Base-by-base conservation (phyloP, 2,329 filamentous ascomycete genomes). In the Fusarium ramigenum region DNA sequence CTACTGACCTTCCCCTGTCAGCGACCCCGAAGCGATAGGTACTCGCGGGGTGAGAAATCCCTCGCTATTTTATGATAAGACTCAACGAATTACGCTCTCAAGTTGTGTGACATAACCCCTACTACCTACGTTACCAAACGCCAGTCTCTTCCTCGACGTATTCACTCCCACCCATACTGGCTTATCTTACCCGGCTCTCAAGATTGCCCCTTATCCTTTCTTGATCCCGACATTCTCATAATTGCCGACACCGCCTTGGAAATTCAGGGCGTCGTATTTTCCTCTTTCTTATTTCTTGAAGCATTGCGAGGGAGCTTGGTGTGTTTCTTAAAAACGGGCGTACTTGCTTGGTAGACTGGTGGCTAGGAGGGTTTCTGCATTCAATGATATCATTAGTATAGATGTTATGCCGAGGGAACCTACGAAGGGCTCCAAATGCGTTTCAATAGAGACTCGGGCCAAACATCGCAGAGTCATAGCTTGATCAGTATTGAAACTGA, bases 11-110 rank as follows among this genome's bases (percentile, higher is more conserved):
- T 79, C 75, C 74, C 78, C 79, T 76, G 77, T 80, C 80, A 85
- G 84, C 84, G 77, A 84, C 84, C 75, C 83, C 84, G 73, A 82
- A 82, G 79, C 85, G 83, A 82, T 86, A 84, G 82, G 80, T 81
- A 78, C 78, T 81, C 77, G 78, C 74, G 76, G 78, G 78, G 75
- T 80, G 76, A 82, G 77, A 81, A 70, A 73, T 23, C 67, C 69
- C 60, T 52, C 72, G 46, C 52, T 66, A n/a, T 60, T 49, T 49
- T 54, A 64, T 73, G 54, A 63, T 44, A 62, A 59, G 30, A 49
- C 63, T 61, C 59, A 63, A 58, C 59, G 60, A 61, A 49, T 56
- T 44, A 42, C 47, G 40, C 54, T 64, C 56, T 67, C 42, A 56
- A 63, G 37, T 60, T 53, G 40, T 69, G 58, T 64, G 66, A 59